These are phyloP conservation scores for Blastobotrys muscicola DNA, from an alignment of 805 yeast genomes.

Conservation along the genomic window DNA sequence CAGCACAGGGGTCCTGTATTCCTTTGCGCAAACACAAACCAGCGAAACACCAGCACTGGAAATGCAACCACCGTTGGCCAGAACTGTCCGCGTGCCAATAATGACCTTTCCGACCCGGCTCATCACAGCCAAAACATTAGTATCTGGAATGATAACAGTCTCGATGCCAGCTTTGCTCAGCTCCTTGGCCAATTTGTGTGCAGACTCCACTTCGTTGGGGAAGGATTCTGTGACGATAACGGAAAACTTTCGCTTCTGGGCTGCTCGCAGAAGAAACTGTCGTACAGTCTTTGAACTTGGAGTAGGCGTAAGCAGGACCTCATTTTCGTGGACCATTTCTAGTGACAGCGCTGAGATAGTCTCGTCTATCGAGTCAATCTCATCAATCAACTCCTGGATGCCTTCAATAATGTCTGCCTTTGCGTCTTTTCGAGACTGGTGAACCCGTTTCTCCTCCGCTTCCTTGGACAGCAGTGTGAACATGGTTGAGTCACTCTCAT, in stretches of 20 bases:
- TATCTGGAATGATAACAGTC: constrained; percentile 85
- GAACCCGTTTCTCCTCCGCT: constrained; percentile 10
- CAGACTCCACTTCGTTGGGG: constrained; percentile 74
- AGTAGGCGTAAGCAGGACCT: constrained; percentile 69
- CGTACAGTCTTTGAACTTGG: constrained; percentile 86
- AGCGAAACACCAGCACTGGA: constrained; percentile 85
- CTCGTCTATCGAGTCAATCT: constrained; percentile 79
- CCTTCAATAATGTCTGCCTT: constrained; percentile 86
- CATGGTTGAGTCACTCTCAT: constrained; percentile 47
- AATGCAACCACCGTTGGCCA: constrained; percentile 93
- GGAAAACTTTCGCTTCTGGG: constrained; percentile 82
- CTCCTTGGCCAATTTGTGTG: constrained; percentile 71
- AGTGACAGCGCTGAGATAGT: constrained; percentile 85
- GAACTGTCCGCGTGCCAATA: constrained; percentile 83
- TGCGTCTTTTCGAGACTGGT: constrained; percentile 40
- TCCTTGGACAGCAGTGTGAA: constrained; percentile 61
- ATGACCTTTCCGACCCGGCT: constrained; percentile 94
- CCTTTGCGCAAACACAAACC: constrained; percentile 93
- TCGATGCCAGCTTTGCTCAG: constrained; percentile 81
- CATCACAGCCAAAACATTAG: constrained; percentile 91
- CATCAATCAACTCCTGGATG: constrained; percentile 85
- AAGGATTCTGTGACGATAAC: constrained; percentile 82
- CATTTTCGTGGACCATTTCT: constrained; percentile 87
- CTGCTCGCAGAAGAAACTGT: constrained; percentile 76
- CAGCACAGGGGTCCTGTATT: constrained; percentile 91